Base-by-base conservation (phyloP, 192 early-diverging fungal species). In the Podila clonocystis region DNA sequence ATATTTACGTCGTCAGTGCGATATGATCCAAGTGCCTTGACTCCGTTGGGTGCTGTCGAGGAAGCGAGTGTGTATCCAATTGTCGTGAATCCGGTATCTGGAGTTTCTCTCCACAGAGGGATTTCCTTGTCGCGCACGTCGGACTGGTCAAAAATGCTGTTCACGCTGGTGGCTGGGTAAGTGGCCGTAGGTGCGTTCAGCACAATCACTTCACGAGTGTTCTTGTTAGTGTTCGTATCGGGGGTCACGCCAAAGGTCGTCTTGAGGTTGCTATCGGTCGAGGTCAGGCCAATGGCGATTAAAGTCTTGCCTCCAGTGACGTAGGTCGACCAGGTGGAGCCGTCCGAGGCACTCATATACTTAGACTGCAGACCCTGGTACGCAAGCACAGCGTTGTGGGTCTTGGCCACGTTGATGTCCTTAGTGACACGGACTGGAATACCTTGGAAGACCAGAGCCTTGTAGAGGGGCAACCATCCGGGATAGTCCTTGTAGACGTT, bases 221-320 rank as follows among this genome's bases (percentile, higher is more conserved):
- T 62, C 24, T 20, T 33, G 34, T 70, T 70, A 26, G 60, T 70
- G 45, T 4, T 68, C 52, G 52, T 26, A 2, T 68, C 38, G 0
- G 67, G 67, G 4, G 57, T 59, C 17, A 58, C 58, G 0, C 71
- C 71, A 63, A 73, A 73, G 15, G 29, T 28, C 1, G 50, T 5
- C 26, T 30, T 45, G 15, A 73, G 38, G 2, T 30, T 22, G 19
- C 9, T 2, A 45, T 73, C 65, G 12, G 50, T 38, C 4, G 71
- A 66, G 55, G 71, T 73, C 71, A 73, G 34, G 2, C 63, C 65
- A 50, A 67, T 57, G 41, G 71, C 65, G 31, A 73, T 73, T 45
- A 73, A 28, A 0, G 71, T 72, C 4, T 72, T 72, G 33, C 70
- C 70, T 1, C 62, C 19, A 26, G 26, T 9, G 34, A 63, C 70